A percentile compares a stretch with the other conserved stretches of the same genome.
phyloP scores from a whole-genome alignment of 768 basidiomycete species.

The Auriscalpium orientale region DNA sequence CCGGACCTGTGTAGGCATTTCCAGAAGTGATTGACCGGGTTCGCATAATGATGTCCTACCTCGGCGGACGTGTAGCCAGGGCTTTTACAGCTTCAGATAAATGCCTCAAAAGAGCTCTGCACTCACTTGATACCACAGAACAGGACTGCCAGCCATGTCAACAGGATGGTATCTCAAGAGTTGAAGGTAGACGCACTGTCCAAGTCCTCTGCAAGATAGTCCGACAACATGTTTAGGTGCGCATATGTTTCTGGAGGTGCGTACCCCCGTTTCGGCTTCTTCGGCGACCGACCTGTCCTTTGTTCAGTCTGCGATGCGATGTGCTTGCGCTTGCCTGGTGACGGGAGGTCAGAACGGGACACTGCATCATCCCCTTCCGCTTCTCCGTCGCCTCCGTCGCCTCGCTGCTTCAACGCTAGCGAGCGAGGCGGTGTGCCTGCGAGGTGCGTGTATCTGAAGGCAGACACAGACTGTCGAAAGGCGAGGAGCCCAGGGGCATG shows the following conservation, averaged over 20 bases:
- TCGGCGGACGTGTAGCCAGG: conserved; percentile 63
- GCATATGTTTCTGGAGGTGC: conserved; percentile 46
- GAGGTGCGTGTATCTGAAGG: too few relatives aligned
- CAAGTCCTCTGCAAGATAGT: conserved; percentile 44
- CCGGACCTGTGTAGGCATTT: conserved; percentile 61
- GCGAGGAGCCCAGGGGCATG: too few relatives aligned
- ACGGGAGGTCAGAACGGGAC: too few relatives aligned
- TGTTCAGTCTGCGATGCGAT: too few relatives aligned
- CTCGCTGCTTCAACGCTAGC: too few relatives aligned
- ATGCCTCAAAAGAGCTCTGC: background rate
- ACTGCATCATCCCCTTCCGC: too few relatives aligned
- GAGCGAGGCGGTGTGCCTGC: too few relatives aligned
- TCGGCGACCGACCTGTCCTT: background rate
- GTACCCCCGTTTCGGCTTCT: conserved; percentile 29
- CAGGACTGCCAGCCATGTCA: conserved; percentile 38
- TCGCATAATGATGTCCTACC: conserved; percentile 72
- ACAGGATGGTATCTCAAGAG: background rate
- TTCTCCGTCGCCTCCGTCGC: too few relatives aligned
- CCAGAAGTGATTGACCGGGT: conserved; percentile 82
- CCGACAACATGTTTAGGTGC: conserved; percentile 43
- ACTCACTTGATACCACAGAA: conserved; percentile 83
- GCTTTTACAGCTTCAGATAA: conserved; percentile 26
- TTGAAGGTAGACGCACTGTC: conserved; percentile 41
- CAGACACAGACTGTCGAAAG: too few relatives aligned
- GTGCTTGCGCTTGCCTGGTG: too few relatives aligned